Percentiles rank a stretch among this genome's conserved stretches.
Conservation (phyloP, 352 stramenopile species). For the Phytophthora megakarya region DNA sequence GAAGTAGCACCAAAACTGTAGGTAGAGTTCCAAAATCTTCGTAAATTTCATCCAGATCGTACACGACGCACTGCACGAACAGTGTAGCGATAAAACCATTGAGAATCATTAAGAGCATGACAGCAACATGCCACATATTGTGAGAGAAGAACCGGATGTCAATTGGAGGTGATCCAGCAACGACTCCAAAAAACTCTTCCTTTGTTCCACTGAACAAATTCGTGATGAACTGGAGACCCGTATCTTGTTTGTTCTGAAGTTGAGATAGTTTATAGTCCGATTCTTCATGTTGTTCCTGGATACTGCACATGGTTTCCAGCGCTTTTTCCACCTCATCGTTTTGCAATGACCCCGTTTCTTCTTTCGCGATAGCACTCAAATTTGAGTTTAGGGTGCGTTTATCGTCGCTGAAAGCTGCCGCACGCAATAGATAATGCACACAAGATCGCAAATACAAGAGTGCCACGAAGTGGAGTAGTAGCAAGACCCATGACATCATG, state of each 20-base stretch:
- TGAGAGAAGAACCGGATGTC: background rate
- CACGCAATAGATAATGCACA: background rate
- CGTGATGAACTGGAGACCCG: background rate
- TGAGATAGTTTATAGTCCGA: conserved; percentile 2
- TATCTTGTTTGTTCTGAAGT: background rate
- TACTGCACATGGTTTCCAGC: background rate
- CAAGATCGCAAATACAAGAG: background rate
- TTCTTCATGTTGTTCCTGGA: conserved; percentile 22
- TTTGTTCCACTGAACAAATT: background rate
- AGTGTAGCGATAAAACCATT: background rate
- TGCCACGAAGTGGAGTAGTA: background rate
- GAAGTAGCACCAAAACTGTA: background rate
- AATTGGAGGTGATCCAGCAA: background rate
- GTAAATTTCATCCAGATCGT: background rate
- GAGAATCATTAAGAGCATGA: background rate
- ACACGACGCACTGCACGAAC: background rate
- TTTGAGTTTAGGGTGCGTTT: background rate
- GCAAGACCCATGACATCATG: background rate
- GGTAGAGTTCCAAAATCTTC: background rate
- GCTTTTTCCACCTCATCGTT: background rate
- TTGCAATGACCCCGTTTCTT: background rate
- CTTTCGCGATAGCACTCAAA: background rate
- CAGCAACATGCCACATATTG: background rate
- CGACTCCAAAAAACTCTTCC: background rate
- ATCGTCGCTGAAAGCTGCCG: background rate